phyloP scores from a whole-genome alignment of 2,329 filamentous ascomycete genomes.

The Ophiostoma sp. region DNA sequence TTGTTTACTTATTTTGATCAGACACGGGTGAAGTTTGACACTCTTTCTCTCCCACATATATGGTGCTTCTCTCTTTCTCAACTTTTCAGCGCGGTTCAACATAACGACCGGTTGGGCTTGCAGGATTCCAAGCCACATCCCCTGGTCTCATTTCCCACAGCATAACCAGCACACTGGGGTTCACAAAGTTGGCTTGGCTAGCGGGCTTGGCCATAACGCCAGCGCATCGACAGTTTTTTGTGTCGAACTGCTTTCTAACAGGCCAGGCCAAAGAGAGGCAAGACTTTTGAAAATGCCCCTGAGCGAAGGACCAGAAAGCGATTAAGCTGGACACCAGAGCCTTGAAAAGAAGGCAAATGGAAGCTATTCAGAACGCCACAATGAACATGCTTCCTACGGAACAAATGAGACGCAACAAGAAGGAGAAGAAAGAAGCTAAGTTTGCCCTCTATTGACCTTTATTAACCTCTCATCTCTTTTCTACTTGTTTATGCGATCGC shows the following conservation, averaged over 20 bases:
- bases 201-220: conserved; percentile 16
- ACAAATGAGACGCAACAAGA: neutral
- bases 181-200: neutral
- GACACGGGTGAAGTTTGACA: neutral
- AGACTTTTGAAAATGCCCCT: neutral
- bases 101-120: neutral
- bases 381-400: neutral
- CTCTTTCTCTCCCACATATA: neutral
- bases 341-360: neutral
- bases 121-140: conserved; percentile 14
- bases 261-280: neutral
- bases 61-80: neutral
- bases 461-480: no score
- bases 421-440: neutral
- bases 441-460: neutral
- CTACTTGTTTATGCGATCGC: neutral
- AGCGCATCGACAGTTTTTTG: neutral
- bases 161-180: neutral
- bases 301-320: neutral
- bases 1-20: neutral
- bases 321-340: neutral
- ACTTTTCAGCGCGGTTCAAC: neutral
- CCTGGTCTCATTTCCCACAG: conserved; percentile 20
- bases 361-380: neutral
- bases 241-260: neutral